phyloP scores from a whole-genome alignment of 768 basidiomycete species.

The Pleurotus salmoneostramineus region DNA sequence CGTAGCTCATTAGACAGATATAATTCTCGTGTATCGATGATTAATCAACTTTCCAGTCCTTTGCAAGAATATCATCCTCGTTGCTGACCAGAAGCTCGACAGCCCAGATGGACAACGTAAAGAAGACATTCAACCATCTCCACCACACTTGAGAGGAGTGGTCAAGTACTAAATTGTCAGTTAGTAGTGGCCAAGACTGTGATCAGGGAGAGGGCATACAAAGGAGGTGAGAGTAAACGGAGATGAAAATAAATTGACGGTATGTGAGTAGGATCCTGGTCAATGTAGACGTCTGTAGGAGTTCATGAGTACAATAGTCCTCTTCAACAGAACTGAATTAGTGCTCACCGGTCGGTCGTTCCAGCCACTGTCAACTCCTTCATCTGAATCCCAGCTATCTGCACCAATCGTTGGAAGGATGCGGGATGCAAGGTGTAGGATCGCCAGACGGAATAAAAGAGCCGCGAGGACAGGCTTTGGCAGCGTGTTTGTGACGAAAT shows the following conservation, averaged over 20 bases:
- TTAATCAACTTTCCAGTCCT: conserved; percentile 81
- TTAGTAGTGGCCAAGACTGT: conserved; percentile 1
- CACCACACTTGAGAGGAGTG: conserved; percentile 93
- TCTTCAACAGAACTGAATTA: not conserved
- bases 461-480: conserved; percentile 83
- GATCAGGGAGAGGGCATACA: conserved; percentile 43
- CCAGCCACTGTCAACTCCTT: conserved; percentile 61
- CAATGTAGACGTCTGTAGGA: conserved; percentile 66
- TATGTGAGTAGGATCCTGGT: conserved; percentile 77
- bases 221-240: conserved; percentile 83
- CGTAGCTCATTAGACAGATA: conserved; percentile 15
- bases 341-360: conserved; percentile 64
- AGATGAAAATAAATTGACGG: conserved; percentile 79
- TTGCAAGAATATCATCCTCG: conserved; percentile 61
- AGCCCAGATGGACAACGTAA: conserved; percentile 80
- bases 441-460: conserved; percentile 73
- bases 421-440: conserved; percentile 77
- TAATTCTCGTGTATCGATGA: conserved; percentile 12
- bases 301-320: not conserved
- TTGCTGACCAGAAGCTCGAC: conserved; percentile 76
- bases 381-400: conserved; percentile 73
- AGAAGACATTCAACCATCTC: conserved; percentile 89
- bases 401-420: conserved; percentile 84
- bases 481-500: conserved; percentile 81
- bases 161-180: conserved; percentile 59